A percentile compares a stretch with the other conserved stretches of the same genome.
Conservation (phyloP, 306 rosid genomes). For the Corylus americana region DNA sequence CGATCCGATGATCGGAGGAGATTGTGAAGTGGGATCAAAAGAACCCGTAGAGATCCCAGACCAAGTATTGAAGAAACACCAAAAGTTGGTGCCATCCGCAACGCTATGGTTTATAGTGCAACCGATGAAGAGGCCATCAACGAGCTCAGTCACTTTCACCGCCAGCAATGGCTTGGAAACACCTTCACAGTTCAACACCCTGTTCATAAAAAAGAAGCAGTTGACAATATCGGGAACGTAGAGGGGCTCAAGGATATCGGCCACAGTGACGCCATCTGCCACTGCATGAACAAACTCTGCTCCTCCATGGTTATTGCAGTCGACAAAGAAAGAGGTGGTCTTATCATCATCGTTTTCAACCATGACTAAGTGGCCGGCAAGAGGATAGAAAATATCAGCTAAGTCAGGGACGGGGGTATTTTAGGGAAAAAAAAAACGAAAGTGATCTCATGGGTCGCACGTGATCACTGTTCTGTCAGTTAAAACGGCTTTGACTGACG, state of each 20-base stretch:
- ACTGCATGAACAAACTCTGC: not conserved
- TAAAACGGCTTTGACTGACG: too few relatives aligned
- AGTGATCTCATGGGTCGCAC: too few relatives aligned
- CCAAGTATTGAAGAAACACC: slow-evolving; percentile 1
- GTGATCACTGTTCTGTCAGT: too few relatives aligned
- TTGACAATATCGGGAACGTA: not conserved
- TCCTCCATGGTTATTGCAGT: not conserved
- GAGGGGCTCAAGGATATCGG: not conserved
- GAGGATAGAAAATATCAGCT: too few relatives aligned
- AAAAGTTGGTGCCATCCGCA: not conserved
- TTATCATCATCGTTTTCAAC: not conserved
- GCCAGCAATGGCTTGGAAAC: not conserved
- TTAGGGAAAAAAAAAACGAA: too few relatives aligned
- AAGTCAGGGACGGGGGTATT: too few relatives aligned
- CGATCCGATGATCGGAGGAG: too few relatives aligned
- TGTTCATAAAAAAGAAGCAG: not conserved
- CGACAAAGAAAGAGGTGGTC: not conserved
- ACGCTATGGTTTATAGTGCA: not conserved
- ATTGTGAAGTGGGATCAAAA: too few relatives aligned
- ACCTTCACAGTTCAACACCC: not conserved
- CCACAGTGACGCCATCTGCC: not conserved
- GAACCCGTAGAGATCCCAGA: too few relatives aligned
- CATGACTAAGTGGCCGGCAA: not conserved
- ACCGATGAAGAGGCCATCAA: not conserved
- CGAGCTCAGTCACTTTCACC: not conserved